Evolutionary conservation across 2,329 filamentous ascomycete genomes (phyloP), one percentile per base, ranked within the genome.

Genomic region (Pseudogymnoascus sp.): DNA sequence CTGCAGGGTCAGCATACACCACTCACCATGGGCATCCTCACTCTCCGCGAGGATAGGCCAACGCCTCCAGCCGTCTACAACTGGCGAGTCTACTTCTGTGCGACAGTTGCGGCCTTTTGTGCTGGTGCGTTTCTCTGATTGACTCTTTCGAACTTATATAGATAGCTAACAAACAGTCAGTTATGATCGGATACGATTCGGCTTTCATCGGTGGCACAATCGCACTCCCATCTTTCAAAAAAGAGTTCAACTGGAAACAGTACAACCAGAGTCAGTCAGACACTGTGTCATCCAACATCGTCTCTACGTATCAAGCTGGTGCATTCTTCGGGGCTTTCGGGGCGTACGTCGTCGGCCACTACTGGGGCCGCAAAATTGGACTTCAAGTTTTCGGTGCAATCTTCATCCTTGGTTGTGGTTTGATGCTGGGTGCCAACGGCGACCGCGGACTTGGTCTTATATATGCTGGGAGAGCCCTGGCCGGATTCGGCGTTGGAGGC

Each of bases 151-250:
- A 12, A n/a, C n/a, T 8, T 57, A 21, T 5, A 34, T 18, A 11
- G 51, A 34, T 57, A 8, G 51, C 51, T 57, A 57, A 57, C n/a
- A 18, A 14, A 34, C 5, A 34, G n/a, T 12, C 51, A 57, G 51
- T 57, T 34, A 57, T 57, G 51, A 57, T 57, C 40, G 36, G 40
- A 37, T 70, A 71, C 57, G 89, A 92, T 73, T 88, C 84, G 61
- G 86, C 90, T 67, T 93, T 93, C 75, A 92, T 93, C 69, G 89
- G 88, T 66, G 90, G 87, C 0, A 92, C 90, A 1, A 77, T 93
- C 34, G 84, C 87, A 1, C 79, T 93, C 31, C 79, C 82, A 0
- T 88, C 88, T 0, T 93, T 93, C 75, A 79, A 78, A 51, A 70
- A 78, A 1, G 90, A 93, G 72, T 93, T 93, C 73, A 69, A 78